Conservation (phyloP, 2,329 filamentous ascomycete genomes). For the Claviceps sorghi region DNA sequence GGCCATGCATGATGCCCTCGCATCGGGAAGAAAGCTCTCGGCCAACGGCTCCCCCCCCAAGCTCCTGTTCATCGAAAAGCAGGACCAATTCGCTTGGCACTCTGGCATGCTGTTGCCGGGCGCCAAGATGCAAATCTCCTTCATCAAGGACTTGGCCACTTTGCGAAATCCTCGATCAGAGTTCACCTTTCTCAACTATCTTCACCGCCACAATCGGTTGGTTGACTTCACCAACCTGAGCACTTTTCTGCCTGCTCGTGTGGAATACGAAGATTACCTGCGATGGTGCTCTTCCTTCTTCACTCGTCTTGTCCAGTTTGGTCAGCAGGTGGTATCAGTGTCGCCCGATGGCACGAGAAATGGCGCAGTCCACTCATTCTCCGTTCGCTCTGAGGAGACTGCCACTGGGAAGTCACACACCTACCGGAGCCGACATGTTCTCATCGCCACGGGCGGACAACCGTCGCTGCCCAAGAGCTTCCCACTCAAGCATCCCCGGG, state of each 20-base stretch:
- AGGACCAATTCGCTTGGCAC: slow-evolving; percentile 77
- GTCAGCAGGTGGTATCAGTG: slow-evolving; percentile 61
- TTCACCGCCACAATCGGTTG: slow-evolving; percentile 66
- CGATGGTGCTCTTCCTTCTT: slow-evolving; percentile 82
- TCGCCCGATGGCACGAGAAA: slow-evolving; percentile 33
- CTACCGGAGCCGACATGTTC: slow-evolving; percentile 49
- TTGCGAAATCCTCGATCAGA: slow-evolving; percentile 74
- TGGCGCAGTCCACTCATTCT: slow-evolving; percentile 47
- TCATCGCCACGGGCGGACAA: slow-evolving; percentile 43
- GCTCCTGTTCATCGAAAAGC: slow-evolving; percentile 78
- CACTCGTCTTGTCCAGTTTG: slow-evolving; percentile 56
- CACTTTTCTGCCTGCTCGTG: slow-evolving; percentile 73
- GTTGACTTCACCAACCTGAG: slow-evolving; percentile 81
- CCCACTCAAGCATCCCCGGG: slow-evolving; percentile 52
- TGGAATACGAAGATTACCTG: slow-evolving; percentile 93
- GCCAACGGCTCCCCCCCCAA: slow-evolving; percentile 41
- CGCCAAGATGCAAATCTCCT: slow-evolving; percentile 94
- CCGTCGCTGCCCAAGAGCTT: slow-evolving; percentile 57
- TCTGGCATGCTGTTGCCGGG: slow-evolving; percentile 88
- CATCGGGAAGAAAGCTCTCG: slow-evolving; percentile 29
- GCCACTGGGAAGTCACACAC: slow-evolving; percentile 39
- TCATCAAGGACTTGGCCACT: slow-evolving; percentile 89
- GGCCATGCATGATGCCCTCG: slow-evolving; percentile 68
- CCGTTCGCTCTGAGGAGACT: slow-evolving; percentile 49
- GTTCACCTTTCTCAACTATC: slow-evolving; percentile 93